Evolutionary conservation across 768 basidiomycete species (phyloP), one percentile per base, ranked within the genome.

Genomic region (Tylopilus plumbeoviolaceoides): DNA sequence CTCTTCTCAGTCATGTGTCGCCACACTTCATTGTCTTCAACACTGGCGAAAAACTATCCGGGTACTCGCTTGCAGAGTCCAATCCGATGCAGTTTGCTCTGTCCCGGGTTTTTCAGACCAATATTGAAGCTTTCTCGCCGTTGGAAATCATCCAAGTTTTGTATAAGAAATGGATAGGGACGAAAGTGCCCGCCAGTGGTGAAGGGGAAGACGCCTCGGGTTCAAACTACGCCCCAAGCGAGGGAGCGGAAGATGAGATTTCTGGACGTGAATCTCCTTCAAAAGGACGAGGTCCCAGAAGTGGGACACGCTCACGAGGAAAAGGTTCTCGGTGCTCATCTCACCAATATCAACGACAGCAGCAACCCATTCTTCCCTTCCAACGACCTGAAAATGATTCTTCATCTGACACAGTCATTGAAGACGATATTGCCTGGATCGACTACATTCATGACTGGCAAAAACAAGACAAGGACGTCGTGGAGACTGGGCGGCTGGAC

Each of bases 381-480:
- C 23, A 38, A 7, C 17, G 12, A 18, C 42, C 42, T 7, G 27
- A 45, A 15, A 36, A 39, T 14, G 36, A 30, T 5, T 45, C 42
- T 44, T 50, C 28, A 1, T 43, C 40, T 6, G 50, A 39, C 35
- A 38, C 35, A 8, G 8, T 36, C 10, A 5, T 45, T 3, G 50
- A 51, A 30, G 44, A 51, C n/a, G 28, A 45, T 25, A 31, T 35
- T 11, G 50, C 15, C 1, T 51, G 50, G 50, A 51, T 40, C 28
- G 50, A 46, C 17, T 46, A 33, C 14, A 51, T 51, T 28, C 44
- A 46, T 5, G 21, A 46, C 8, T 51, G 44, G 44, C 27, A 23
- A n/a, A 46, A 46, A 5, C 20, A 46, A 33, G 18, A 28, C 18
- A 28, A 44, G 1, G 17, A 5, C 7, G 4, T 8, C 8, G 21